Base-by-base conservation (phyloP, 371 early-diverging fungal genomes). In the Mortierella sp. region DNA sequence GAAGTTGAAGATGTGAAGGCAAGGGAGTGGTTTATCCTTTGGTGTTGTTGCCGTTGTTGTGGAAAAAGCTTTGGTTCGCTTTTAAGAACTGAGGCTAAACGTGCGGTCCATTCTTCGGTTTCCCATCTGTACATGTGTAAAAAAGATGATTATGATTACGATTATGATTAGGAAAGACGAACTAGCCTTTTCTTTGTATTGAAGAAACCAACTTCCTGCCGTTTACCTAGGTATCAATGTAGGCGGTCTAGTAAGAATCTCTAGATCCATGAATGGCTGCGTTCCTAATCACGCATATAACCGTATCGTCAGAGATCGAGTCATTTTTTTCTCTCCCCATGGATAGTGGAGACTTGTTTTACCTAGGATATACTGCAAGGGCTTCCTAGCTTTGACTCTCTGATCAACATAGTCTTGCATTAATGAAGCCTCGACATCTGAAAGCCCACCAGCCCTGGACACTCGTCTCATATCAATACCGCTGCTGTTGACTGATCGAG, bases 31-130 rank as follows among this genome's bases (percentile, higher is more conserved):
- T 51, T 10, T n/a, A 52, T 32, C 26, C 18, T 43, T 63, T 64
- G 32, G 8, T 28, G 68, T 8, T 51, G 52, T 45, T 59, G 51
- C n/a, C 3, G 57, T 57, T 49, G 9, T 11, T 28, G 57, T 28
- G 1, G 30, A 28, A 20, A 14, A 57, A 32, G 26, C 28, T 11
- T 12, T 22, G 63, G 47, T 68, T 52, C 47, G 52, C 64, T 70
- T 22, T 73, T 84, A 39, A 94, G 65, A 59, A 86, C 52, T 5
- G 79, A 70, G 30, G 88, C 86, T 4, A 94, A 74, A 35, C 88
- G 77, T 43, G 87, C 68, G n/a, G 92, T 89, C 96, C 96, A 96
- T 84, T 96, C 96, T 85, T 97, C 97, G 0, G 97, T 97, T 77
- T 97, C 97, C 96, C 95, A 95, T 75, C 93, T 92, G 65, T 28